Conservation (phyloP, 2,329 filamentous ascomycete species). For the Periconia macrospinosa region DNA sequence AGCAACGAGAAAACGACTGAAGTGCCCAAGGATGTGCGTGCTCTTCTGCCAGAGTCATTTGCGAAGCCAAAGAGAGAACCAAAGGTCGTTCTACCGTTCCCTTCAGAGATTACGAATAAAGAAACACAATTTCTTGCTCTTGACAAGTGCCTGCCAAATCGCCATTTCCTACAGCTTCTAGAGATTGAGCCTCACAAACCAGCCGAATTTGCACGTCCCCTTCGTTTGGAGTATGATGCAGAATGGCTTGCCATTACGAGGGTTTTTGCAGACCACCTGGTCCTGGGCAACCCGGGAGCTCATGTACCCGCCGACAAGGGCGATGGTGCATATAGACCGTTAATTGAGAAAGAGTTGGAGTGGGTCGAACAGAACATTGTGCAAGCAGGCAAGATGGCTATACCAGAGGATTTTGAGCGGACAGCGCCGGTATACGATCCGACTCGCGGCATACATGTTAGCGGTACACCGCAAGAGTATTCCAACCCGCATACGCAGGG, state of each 20-base stretch:
- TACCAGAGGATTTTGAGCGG: conserved; percentile 76
- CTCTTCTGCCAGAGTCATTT: conserved; percentile 78
- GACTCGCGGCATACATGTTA: conserved; percentile 58
- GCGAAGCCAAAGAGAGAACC: conserved; percentile 31
- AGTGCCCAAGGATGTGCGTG: conserved; percentile 67
- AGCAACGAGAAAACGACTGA: conserved; percentile 14
- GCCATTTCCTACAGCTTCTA: conserved; percentile 80
- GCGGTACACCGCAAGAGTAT: conserved; percentile 74
- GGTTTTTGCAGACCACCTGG: conserved; percentile 66
- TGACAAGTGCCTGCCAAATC: conserved; percentile 83
- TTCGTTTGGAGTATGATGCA: conserved; percentile 76
- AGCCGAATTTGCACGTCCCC: conserved; percentile 48
- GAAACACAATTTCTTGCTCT: conserved; percentile 83
- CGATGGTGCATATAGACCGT: conserved; percentile 66
- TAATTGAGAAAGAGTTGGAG: conserved; percentile 69
- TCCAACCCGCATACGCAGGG: conserved; percentile 82
- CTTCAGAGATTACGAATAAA: conserved; percentile 73
- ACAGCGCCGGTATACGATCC: conserved; percentile 74
- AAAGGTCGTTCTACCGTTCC: conserved; percentile 57
- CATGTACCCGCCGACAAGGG: conserved; percentile 63
- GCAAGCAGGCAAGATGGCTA: conserved; percentile 59
- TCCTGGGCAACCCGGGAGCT: conserved; percentile 60
- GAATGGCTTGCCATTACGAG: conserved; percentile 96
- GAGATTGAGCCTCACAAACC: conserved; percentile 44
- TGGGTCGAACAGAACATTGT: conserved; percentile 84